Base-by-base conservation (phyloP, 2,329 filamentous ascomycete species). In the Aphanoascus verrucosus region DNA sequence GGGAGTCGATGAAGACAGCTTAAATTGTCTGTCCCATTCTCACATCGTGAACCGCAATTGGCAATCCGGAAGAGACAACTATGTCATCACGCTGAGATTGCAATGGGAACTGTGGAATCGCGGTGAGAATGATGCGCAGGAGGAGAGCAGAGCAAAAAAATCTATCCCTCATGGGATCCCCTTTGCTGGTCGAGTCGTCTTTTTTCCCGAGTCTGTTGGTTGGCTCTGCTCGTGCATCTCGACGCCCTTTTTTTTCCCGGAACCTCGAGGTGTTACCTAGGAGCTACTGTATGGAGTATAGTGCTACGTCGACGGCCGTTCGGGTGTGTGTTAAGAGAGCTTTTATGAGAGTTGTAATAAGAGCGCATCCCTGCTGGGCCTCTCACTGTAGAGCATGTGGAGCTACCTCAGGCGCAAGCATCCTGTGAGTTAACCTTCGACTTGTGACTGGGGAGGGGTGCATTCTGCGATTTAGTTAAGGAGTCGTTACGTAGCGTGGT, bases 41-140 rank as follows among this genome's bases (percentile, higher is more conserved):
- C 52, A 44, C 45, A 49, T 49, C 35, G 45, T 49, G 44, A 49
- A 49, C 43, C 52, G 52, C 52, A 49, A 49, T 49, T 42, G 52
- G 32, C 42, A 46, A 31, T 31, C 20, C 17, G 23, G 23, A 28
- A 28, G 23, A 28, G 23, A 47, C 32, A 23, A 32, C 17, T 38
- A 40, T 49, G 31, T 49, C 46, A 37, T 49, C 20, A 31, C n/a
- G n/a, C n/a, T n/a, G n/a, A n/a, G n/a, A n/a, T 49, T 40, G 32
- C 15, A 49, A 49, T 40, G 46, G 28, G 34, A 31, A 28, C 46
- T 41, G 46, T 17, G 35, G 35, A 12, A 40, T 38, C 7, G 11
- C n/a, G n/a, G 15, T 20, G 14, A 50, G 15, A 43, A 43, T 19
- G 42, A 35, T 34, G 37, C 20, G 1, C 28, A 41, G n/a, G 9